Evolutionary conservation across 768 basidiomycete species (phyloP).

Genomic region (Royoungia palumana): DNA sequence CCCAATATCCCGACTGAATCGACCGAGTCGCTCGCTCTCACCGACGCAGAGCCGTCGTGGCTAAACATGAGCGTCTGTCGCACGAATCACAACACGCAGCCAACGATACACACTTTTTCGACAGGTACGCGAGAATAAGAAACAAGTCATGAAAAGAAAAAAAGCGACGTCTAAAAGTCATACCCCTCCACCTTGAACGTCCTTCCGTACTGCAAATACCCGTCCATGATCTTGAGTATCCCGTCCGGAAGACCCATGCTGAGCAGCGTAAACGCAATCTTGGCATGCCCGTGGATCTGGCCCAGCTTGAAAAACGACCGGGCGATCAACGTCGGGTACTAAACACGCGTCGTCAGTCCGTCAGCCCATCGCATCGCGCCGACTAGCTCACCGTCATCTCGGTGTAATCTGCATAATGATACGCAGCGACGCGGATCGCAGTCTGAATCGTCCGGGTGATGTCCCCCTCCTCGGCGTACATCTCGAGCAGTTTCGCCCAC

Average conservation of each 20-base stretch:
- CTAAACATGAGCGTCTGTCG: no score
- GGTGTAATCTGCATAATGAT: slow-evolving; percentile 85
- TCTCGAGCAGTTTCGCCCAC: slow-evolving; percentile 91
- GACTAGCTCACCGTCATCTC: slow-evolving; percentile 75
- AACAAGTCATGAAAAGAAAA: neutral
- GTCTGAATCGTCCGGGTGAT: slow-evolving; percentile 88
- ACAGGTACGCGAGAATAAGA: neutral
- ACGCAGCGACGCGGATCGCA: slow-evolving; percentile 88
- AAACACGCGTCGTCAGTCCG: neutral
- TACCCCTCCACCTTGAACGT: slow-evolving; percentile 85
- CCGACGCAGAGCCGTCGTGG: no score
- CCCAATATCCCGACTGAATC: no score
- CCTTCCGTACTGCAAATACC: slow-evolving; percentile 84
- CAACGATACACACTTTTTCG: no score
- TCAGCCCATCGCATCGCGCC: neutral
- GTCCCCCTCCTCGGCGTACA: slow-evolving; percentile 96
- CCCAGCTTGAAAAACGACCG: slow-evolving; percentile 92
- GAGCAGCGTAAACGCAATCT: slow-evolving; percentile 88
- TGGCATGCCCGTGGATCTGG: slow-evolving; percentile 87
- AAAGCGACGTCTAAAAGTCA: slow-evolving; percentile 51
- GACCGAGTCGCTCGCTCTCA: no score
- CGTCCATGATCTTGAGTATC: slow-evolving; percentile 90
- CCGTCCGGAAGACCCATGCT: slow-evolving; percentile 93
- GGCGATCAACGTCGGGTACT: slow-evolving; percentile 88
- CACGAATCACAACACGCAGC: no score